Evolutionary conservation across 768 basidiomycete genomes (phyloP).

Genomic region (Pluteus cervinus): DNA sequence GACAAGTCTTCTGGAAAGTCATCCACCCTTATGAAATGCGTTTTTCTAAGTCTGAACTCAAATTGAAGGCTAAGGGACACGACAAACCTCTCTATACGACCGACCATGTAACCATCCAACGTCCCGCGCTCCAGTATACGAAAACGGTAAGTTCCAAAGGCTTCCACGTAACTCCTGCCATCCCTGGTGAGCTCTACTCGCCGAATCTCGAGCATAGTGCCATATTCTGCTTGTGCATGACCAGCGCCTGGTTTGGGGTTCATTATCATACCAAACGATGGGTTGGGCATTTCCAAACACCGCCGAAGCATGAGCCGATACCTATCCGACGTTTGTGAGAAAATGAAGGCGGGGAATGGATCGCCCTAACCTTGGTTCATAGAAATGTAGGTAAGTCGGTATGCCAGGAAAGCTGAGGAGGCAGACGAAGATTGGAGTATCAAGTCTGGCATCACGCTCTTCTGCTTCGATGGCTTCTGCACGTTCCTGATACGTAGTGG

Average conservation of each 20-base stretch:
- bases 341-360: constrained; percentile 3
- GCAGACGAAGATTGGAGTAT: constrained; percentile 89
- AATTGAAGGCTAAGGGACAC: background rate
- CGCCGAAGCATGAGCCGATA: constrained; percentile 96
- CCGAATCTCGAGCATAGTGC: constrained; percentile 89
- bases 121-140: constrained; percentile 78
- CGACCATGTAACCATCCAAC: constrained; percentile 89
- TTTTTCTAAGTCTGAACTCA: background rate
- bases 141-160: constrained; percentile 62
- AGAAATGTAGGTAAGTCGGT: constrained; percentile 87
- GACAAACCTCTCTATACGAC: constrained; percentile 58
- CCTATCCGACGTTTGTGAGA: constrained; percentile 22
- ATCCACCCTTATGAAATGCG: constrained; percentile 16
- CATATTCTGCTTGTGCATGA: constrained; percentile 58
- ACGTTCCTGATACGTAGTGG: constrained; percentile 55
- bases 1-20: constrained; percentile 10
- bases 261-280: constrained; percentile 94
- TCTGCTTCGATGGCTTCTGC: constrained; percentile 61
- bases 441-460: constrained; percentile 70
- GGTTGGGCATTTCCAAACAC: constrained; percentile 72
- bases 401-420: constrained; percentile 88
- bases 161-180: constrained; percentile 83
- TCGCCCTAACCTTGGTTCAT: constrained; percentile 66
- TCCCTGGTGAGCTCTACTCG: constrained; percentile 84
- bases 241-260: constrained; percentile 39